Conservation (phyloP, 2,329 filamentous ascomycete species). For the Clarireedia monteithiana region DNA sequence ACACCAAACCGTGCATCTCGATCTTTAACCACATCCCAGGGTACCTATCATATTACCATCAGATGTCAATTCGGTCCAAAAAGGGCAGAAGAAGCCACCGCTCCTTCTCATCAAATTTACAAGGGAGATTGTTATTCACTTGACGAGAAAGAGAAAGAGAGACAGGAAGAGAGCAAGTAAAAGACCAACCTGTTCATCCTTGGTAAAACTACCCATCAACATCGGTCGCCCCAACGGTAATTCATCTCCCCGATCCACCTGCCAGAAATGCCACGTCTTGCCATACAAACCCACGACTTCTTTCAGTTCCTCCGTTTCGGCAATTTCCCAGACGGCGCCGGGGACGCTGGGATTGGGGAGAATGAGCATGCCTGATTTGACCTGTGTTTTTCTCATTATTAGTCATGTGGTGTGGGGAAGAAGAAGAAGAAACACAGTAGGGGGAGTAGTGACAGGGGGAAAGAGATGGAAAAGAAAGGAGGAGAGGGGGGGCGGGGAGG, state of each 20-base stretch:
- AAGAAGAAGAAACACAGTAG: constrained; percentile 18
- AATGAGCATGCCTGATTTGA: constrained; percentile 57
- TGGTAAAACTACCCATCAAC: constrained; percentile 10
- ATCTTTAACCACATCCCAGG: constrained; percentile 33
- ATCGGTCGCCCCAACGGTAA: constrained; percentile 5
- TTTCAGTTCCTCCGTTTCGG: constrained; percentile 76
- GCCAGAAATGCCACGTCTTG: constrained; percentile 82
- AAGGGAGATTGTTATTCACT: too few species aligned
- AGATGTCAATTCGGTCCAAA: neutral
- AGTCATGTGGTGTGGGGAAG: too few species aligned
- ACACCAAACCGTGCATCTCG: constrained; percentile 46
- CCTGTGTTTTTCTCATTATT: constrained; percentile 15
- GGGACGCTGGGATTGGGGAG: constrained; percentile 55
- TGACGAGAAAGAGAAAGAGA: too few species aligned
- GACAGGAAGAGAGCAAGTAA: neutral
- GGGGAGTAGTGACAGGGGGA: too few species aligned
- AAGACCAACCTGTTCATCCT: neutral
- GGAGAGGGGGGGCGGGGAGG: too few species aligned
- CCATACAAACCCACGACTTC: constrained; percentile 69
- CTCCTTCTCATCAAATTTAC: neutral
- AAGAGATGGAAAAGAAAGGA: neutral
- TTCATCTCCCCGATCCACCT: constrained; percentile 58
- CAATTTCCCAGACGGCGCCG: constrained; percentile 59
- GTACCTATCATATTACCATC: constrained; percentile 23
- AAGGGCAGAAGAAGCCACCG: neutral